Evolutionary conservation across 1,284 basidiomycete species (phyloP), one percentile per base, ranked within the genome.

Genomic region (Coniferiporia weirii): DNA sequence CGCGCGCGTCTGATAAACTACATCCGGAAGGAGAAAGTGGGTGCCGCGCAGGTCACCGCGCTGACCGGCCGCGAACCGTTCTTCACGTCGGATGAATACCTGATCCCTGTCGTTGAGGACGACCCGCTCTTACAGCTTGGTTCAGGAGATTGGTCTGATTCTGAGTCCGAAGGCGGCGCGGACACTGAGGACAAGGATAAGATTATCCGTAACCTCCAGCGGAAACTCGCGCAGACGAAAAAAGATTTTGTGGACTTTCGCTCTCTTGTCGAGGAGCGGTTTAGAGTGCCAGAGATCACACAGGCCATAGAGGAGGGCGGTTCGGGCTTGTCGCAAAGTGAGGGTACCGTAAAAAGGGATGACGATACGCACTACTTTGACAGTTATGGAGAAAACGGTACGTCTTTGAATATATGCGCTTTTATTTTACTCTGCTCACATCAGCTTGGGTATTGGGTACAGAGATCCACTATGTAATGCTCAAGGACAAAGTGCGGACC

Each of bases 281-380:
- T 85, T 19, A 27, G 38, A 12, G 50, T 43, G 15, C 46, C 54
- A 10, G 76, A 84, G 59, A 63, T 80, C 2, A 62, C 76, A 0
- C 72, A 68, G 52, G 66, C 82, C 36, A 66, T 76, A 5, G 79
- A 79, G 22, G 78, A 78, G 47, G 68, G 4, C 15, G 13, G 3
- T 5, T 12, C 75, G 6, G 71, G 67, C 7, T 66, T 69, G n/a
- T 68, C 70, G 15, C 64, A 70, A 49, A 65, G 64, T 5, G 68
- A 66, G 17, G 67, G 73, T 3, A 53, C 61, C 45, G 43, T 27
- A 50, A 66, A 71, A 53, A 66, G 86, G 40, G 92, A 95, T 65
- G 92, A 97, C 66, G 96, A 98, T 71, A 83, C 90, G 0, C 91
- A 97, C 70, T 99, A 99, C 73, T 99, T 98, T 73, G 82, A 92